Conservation (phyloP, 2,329 filamentous ascomycete genomes). For the Alternaria arborescens region DNA sequence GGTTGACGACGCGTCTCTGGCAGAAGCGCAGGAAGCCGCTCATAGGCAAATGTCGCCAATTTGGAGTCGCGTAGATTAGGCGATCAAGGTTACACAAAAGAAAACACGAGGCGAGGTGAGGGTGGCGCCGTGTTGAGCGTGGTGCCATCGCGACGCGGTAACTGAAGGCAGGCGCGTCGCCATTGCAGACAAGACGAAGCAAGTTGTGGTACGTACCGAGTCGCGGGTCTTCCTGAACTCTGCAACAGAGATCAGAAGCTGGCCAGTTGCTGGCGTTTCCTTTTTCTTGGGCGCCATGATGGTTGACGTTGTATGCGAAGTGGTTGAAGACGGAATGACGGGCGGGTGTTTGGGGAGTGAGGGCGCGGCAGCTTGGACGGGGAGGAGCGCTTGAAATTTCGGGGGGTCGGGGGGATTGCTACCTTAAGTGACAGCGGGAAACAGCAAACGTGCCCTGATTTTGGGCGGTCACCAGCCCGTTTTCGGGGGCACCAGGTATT, state of each 20-base stretch:
- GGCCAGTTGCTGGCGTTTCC: slow-evolving; percentile 39
- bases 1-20: slow-evolving; percentile 1
- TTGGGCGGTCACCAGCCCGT: slow-evolving; percentile 9
- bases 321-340: slow-evolving; percentile 12
- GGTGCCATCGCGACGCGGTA: slow-evolving; percentile 18
- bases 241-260: slow-evolving; percentile 67
- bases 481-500: slow-evolving; percentile 2
- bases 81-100: slow-evolving; percentile 24
- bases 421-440: slow-evolving; percentile 21
- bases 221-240: slow-evolving; percentile 84
- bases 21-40: slow-evolving; percentile 15
- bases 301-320: slow-evolving; percentile 16
- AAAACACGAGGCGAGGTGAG: slow-evolving; percentile 2
- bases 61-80: slow-evolving; percentile 36
- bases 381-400: slow-evolving; percentile 1
- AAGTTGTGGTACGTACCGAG: slow-evolving; percentile 68
- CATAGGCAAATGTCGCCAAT: slow-evolving; percentile 12
- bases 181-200: slow-evolving; percentile 13
- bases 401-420: slow-evolving; percentile 8
- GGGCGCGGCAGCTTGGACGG: slow-evolving; percentile 7
- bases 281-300: slow-evolving; percentile 43
- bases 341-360: slow-evolving; percentile 12
- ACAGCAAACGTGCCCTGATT: slow-evolving; percentile 9
- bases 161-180: slow-evolving; percentile 29
- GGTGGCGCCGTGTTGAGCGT: slow-evolving; percentile 15